Conservation (phyloP, 257 asterid species). For the Coffea eugenioides region DNA sequence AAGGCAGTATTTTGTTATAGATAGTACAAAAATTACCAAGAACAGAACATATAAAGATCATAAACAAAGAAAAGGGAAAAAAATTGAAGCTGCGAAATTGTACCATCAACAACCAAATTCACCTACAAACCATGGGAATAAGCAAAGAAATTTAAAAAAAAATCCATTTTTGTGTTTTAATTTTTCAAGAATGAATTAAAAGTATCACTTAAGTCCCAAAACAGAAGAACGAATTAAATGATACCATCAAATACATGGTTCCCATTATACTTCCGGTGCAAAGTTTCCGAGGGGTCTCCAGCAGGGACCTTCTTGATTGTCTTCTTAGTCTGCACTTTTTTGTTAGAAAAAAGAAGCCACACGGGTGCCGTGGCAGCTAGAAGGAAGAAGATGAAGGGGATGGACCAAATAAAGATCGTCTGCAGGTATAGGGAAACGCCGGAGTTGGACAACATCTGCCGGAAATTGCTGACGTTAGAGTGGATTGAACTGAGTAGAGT, state of each 20-base stretch:
- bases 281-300: background rate
- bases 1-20: too few relatives aligned
- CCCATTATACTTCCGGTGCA: background rate
- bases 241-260: background rate
- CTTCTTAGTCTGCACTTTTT: background rate
- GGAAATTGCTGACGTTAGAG: background rate
- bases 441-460: background rate
- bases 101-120: too few relatives aligned
- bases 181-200: background rate
- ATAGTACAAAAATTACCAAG: too few relatives aligned
- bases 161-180: too few relatives aligned
- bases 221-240: background rate
- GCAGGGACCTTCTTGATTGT: conserved; percentile 5
- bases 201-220: background rate
- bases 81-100: too few relatives aligned
- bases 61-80: too few relatives aligned
- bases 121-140: background rate
- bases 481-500: background rate
- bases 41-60: too few relatives aligned
- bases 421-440: background rate
- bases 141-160: background rate
- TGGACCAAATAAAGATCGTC: background rate
- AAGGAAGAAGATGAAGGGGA: conserved; percentile 4
- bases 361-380: background rate
- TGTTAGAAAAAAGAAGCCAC: background rate